Evolutionary conservation across 306 rosid genomes (phyloP), one percentile per base, ranked within the genome.

Genomic region (Lathyrus oleraceus): DNA sequence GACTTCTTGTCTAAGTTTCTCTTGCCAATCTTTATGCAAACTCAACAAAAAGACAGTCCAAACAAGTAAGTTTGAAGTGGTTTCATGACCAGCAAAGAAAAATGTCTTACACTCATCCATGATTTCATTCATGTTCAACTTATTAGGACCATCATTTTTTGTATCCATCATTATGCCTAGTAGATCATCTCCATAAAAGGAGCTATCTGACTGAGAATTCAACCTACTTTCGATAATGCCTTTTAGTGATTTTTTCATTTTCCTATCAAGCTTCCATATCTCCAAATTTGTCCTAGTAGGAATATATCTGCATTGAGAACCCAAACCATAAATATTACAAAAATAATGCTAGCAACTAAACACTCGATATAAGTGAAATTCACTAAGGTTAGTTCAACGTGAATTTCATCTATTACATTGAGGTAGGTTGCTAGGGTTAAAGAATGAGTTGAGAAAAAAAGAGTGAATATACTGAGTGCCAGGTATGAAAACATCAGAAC

Each of bases 41-140:
- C 73, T 30, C 27, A 79, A 67, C 76, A 79, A 57, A 54, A 69
- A 62, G 8, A 58, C 42, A 10, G 80, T 20, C 83, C 80, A 79
- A 16, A 16, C 39, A 21, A 79, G 73, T 68, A 25, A 79, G 23
- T 63, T 69, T 27, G 83, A 69, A 40, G 83, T 74, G 43, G 83
- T 79, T 61, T 79, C 76, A 35, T 79, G 79, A 7, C 83, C 83
- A 10, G 65, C 76, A 58, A 79, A 64, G 80, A 79, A 79, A 57
- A 79, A 74, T 9, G 75, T 63, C 43, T 79, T 79, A 61, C 80
- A 74, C 20, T 79, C 83, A 4, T 64, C 83, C 10, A 74, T 40
- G 39, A 79, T 70, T 21, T 69, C 73, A 8, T 69, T 69, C 76
- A 69, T 64, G 5, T 38, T 74, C 51, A 79, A 23, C 48, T 51